Conservation (phyloP, 2,329 filamentous ascomycete genomes). For the Talaromyces rugulosus region DNA sequence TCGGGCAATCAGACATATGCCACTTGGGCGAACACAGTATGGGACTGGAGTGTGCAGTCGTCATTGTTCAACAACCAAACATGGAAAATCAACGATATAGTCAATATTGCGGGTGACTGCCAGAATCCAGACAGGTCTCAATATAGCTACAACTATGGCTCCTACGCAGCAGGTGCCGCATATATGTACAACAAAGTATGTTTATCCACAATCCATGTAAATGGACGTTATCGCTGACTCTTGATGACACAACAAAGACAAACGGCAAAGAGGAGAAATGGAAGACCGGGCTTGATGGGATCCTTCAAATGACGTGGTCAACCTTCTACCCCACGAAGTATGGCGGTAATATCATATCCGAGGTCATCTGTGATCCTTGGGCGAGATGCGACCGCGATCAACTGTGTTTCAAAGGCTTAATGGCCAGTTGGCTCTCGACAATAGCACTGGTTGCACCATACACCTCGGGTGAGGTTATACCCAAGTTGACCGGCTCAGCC, state of each 20-base stretch:
- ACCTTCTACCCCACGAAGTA: conserved; percentile 51
- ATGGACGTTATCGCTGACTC: not conserved
- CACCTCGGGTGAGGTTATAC: conserved; percentile 48
- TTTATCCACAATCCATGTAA: not conserved
- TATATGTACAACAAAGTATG: conserved; percentile 53
- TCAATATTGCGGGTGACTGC: conserved; percentile 50
- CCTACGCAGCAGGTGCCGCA: conserved; percentile 53
- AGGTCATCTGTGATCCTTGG: conserved; percentile 55
- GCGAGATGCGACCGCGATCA: conserved; percentile 58
- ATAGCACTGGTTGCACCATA: conserved; percentile 57
- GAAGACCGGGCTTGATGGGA: conserved; percentile 45
- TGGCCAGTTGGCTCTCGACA: conserved; percentile 57
- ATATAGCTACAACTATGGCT: conserved; percentile 56
- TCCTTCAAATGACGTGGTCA: conserved; percentile 47
- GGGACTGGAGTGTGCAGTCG: conserved; percentile 52
- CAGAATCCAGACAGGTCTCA: conserved; percentile 47
- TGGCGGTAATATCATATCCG: conserved; percentile 52
- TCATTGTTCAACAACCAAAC: conserved; percentile 47
- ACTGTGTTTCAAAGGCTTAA: conserved; percentile 62
- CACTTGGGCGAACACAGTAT: conserved; percentile 66
- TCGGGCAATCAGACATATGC: conserved; percentile 71
- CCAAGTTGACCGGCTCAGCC: conserved; percentile 51
- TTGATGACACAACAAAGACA: conserved; percentile 28
- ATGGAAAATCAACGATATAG: conserved; percentile 39
- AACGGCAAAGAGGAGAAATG: conserved; percentile 41